Base-by-base conservation (phyloP, 805 yeast species). In the Yarrowia divulgata region DNA sequence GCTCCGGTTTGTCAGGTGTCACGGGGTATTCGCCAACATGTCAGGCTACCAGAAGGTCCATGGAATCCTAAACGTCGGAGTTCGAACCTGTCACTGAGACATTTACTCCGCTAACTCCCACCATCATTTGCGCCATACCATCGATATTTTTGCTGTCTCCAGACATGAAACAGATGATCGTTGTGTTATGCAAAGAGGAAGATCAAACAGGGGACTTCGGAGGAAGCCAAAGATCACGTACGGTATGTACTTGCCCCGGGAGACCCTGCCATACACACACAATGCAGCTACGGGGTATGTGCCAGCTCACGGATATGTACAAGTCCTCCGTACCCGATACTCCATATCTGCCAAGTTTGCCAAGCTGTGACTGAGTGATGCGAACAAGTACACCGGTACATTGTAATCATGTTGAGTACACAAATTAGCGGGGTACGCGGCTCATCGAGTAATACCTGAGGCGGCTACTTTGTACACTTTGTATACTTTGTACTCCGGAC, bases 41-140 rank as follows among this genome's bases (percentile, higher is more conserved):
- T 3, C 29, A 19, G 34, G 23, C 50, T 23, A 23, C 29, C 37
- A 34, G 37, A 34, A 23, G 10, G 23, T 48, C 60, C 60, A 39
- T 54, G 60, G 60, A 54, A 54, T 54, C 5, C 39, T 34, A 54
- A 54, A n/a, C 14, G 9, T 54, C 45, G 60, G 60, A 54, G 60
- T 54, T 54, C 45, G 60, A 54, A 13, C 5, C 18, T 13, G 42
- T 9, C 43, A 12, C 12, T n/a, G 39, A 48, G 18, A 29, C 52
- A 29, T 48, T 8, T 9, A 10, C 49, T 45, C 29, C 29, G 14
- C 3, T 18, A 45, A 19, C 49, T 29, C 49, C 49, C 29, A 2
- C 29, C 29, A 23, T 23, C 29, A 23, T 4, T 23, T 23, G 29
- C 29, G 4, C 29, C 29, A 23, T 23, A 23, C 29, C 29, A 23